Conservation (phyloP, 495 filamentous ascomycete genomes). For the Jackrogersella multiformis region DNA sequence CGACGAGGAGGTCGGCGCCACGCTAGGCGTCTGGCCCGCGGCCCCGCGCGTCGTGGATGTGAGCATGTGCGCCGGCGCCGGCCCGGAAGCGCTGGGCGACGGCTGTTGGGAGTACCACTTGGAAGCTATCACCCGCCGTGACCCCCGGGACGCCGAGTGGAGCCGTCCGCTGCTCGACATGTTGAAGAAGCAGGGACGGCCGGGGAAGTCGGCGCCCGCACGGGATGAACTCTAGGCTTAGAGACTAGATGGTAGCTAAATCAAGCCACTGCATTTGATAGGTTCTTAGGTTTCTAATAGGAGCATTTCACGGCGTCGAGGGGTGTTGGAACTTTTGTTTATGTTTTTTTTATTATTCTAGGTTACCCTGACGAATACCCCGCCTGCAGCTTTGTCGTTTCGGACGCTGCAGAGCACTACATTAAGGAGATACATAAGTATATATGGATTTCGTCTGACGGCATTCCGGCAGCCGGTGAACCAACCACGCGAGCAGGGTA, state of each 20-base stretch:
- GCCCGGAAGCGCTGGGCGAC: conserved; percentile 27
- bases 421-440: conserved; percentile 17
- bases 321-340: conserved; percentile 5
- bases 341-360: conserved; percentile 12
- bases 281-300: neutral
- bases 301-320: conserved; percentile 15
- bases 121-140: conserved; percentile 37
- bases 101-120: conserved; percentile 56
- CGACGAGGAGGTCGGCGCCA: conserved; percentile 66
- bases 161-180: conserved; percentile 32
- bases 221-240: conserved; percentile 39
- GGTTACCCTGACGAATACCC: conserved; percentile 31
- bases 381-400: conserved; percentile 1
- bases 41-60: conserved; percentile 34
- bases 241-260: too few relatives aligned
- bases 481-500: neutral
- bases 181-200: conserved; percentile 21
- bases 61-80: conserved; percentile 34
- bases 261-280: neutral
- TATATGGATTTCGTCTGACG: neutral
- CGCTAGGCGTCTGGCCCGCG: conserved; percentile 58
- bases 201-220: neutral
- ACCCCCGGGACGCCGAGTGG: conserved; percentile 31
- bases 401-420: conserved; percentile 19
- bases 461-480: neutral